Percentiles rank a stretch among this genome's conserved stretches.
Evolutionary conservation across 2,329 filamentous ascomycete species (phyloP).

Genomic region (Phyllosticta paracitricarpa): DNA sequence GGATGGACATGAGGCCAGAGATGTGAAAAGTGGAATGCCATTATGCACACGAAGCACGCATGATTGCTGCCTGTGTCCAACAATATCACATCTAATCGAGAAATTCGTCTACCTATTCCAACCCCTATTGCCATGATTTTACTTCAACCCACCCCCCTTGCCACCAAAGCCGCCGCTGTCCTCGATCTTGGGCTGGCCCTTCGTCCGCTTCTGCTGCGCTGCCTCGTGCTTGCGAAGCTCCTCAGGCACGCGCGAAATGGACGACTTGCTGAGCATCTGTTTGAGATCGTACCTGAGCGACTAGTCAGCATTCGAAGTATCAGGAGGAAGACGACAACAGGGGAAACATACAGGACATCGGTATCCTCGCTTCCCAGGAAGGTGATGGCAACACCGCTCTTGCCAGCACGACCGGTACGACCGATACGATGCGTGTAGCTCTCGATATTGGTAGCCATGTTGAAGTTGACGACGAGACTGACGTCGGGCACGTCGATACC

Average conservation of each 20-base stretch:
- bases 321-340: neutral
- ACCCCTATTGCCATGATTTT: neutral
- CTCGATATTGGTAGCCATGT: slow-evolving; percentile 94
- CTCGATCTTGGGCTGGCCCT: slow-evolving; percentile 10
- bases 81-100: neutral
- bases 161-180: slow-evolving; percentile 1
- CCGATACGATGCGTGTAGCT: slow-evolving; percentile 99
- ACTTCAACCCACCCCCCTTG: neutral
- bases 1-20: neutral
- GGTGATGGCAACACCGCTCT: slow-evolving; percentile 91
- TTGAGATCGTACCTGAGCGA: slow-evolving; percentile 62
- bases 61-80: neutral
- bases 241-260: slow-evolving; percentile 80
- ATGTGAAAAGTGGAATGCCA: no score
- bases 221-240: slow-evolving; percentile 83
- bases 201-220: slow-evolving; percentile 64
- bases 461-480: slow-evolving; percentile 92
- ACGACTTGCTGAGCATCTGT: slow-evolving; percentile 88
- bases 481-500: slow-evolving; percentile 98
- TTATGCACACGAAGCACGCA: no score
- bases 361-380: slow-evolving; percentile 86
- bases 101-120: neutral
- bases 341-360: slow-evolving; percentile 62
- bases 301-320: slow-evolving; percentile 2
- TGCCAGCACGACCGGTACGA: slow-evolving; percentile 97